Evolutionary conservation across 352 stramenopile genomes (phyloP).

Genomic region (Phytophthora vignae): DNA sequence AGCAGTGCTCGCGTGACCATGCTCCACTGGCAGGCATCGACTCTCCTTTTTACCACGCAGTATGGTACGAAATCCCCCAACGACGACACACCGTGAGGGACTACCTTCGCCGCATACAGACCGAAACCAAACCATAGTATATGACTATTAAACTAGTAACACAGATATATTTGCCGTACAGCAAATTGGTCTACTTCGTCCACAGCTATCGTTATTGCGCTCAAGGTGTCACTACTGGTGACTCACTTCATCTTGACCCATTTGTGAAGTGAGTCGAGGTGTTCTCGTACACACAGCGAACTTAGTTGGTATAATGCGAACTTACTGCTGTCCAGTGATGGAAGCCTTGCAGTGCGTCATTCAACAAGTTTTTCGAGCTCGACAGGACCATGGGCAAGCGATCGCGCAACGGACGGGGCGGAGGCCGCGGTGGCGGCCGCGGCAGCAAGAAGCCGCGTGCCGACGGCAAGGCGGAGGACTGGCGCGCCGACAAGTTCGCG

Average conservation of each 20-base stretch:
- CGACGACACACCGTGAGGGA: neutral
- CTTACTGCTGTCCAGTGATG: constrained; percentile 26
- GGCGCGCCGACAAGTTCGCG: constrained; percentile 70
- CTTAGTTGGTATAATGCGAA: neutral
- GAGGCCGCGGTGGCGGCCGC: constrained; percentile 28
- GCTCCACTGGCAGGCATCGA: constrained; percentile 29
- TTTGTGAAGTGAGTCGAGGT: too few relatives aligned
- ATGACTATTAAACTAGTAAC: constrained; percentile 42
- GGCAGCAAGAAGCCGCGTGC: constrained; percentile 66
- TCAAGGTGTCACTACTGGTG: too few relatives aligned
- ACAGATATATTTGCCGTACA: constrained; percentile 30
- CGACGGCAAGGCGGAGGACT: constrained; percentile 41
- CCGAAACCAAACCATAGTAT: constrained; percentile 26
- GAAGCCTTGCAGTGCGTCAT: neutral
- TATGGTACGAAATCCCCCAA: constrained; percentile 5
- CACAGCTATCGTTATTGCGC: too few relatives aligned
- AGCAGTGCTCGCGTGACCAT: constrained; percentile 76
- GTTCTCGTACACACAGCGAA: neutral
- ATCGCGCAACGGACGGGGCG: constrained; percentile 49
- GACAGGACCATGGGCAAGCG: constrained; percentile 53
- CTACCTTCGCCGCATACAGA: constrained; percentile 19
- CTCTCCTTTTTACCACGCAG: constrained; percentile 14
- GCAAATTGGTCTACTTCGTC: neutral
- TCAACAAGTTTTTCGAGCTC: neutral
- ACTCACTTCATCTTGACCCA: neutral